Conservation (phyloP, 2,329 filamentous ascomycete species). For the Cercospora sesami region DNA sequence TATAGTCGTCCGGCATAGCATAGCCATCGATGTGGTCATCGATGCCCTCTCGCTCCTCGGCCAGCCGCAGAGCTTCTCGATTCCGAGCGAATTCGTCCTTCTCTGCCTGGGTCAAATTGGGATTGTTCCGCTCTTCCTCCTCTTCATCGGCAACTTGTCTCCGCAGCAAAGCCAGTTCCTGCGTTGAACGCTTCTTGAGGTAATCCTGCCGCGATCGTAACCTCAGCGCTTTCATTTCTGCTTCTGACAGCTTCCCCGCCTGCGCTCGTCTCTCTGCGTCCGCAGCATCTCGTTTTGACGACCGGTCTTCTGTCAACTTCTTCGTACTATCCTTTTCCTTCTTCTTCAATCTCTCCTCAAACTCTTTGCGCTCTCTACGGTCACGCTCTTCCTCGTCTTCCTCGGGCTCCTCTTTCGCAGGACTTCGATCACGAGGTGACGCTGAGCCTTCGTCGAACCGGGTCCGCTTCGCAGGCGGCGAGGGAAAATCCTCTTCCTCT, state of each 20-base stretch:
- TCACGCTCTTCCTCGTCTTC: constrained; percentile 57
- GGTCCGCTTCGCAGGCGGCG: constrained; percentile 70
- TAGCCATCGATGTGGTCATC: constrained; percentile 94
- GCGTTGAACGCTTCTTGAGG: constrained; percentile 84
- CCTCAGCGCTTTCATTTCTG: constrained; percentile 76
- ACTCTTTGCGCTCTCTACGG: constrained; percentile 73
- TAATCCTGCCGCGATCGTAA: constrained; percentile 88
- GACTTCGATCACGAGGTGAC: constrained; percentile 31
- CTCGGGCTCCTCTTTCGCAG: constrained; percentile 27
- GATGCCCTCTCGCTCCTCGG: constrained; percentile 76
- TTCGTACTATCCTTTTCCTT: constrained; percentile 71
- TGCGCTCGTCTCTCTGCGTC: constrained; percentile 60
- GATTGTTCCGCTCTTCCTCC: constrained; percentile 71
- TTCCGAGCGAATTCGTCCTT: constrained; percentile 88
- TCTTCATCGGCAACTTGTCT: constrained; percentile 89
- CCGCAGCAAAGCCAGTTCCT: constrained; percentile 80
- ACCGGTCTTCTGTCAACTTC: constrained; percentile 63
- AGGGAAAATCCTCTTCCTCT: constrained; percentile 60
- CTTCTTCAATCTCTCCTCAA: constrained; percentile 71
- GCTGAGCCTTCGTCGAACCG: constrained; percentile 61
- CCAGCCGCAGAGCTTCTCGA: constrained; percentile 60
- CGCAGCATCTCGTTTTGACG: constrained; percentile 46
- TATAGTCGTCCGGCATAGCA: constrained; percentile 89
- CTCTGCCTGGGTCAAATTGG: constrained; percentile 72
- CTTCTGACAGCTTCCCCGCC: constrained; percentile 63